These are phyloP conservation scores for Arctium lappa DNA, from an alignment of 129 eudicot genomes.

Conservation along the genomic window DNA sequence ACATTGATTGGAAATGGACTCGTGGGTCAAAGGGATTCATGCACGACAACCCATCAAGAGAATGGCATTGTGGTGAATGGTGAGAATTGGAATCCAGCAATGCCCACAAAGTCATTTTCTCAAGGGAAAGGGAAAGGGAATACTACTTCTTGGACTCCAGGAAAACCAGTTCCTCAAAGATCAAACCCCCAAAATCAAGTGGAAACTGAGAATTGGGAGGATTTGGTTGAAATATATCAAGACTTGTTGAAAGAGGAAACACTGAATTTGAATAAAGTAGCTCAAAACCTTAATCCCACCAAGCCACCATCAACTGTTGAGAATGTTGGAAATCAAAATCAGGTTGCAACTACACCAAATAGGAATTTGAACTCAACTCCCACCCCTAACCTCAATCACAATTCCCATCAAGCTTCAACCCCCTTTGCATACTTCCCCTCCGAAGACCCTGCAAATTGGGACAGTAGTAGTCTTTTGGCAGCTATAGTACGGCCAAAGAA, in stretches of 20 bases:
- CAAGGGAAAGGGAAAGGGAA: conserved; percentile 17
- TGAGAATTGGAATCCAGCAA: conserved; percentile 10
- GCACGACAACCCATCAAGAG: conserved; percentile 6
- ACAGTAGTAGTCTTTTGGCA: conserved; percentile 33
- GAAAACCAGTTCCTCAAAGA: conserved; percentile 28
- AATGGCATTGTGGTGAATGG: conserved; percentile 8
- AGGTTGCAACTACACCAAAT: not conserved
- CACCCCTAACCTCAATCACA: not conserved
- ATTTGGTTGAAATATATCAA: conserved; percentile 51
- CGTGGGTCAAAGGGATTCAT: not conserved
- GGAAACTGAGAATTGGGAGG: conserved; percentile 42
- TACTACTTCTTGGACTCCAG: conserved; percentile 43
- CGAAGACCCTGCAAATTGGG: conserved; percentile 34
- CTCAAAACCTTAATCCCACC: conserved; percentile 16
- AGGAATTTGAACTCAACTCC: conserved; percentile 10
- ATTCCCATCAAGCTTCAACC: conserved; percentile 11
- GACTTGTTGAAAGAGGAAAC: conserved; percentile 35
- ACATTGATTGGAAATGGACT: conserved; percentile 4
- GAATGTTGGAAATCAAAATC: not conserved
- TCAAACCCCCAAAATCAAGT: conserved; percentile 31
- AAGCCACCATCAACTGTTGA: not conserved
- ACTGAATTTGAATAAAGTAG: conserved; percentile 13
- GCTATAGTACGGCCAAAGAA: conserved; percentile 29
- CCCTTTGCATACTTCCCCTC: conserved; percentile 14
- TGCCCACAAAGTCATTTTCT: not conserved